Evolutionary conservation across 805 yeast species (phyloP).

Genomic region (Hanseniaspora nectarophila): DNA sequence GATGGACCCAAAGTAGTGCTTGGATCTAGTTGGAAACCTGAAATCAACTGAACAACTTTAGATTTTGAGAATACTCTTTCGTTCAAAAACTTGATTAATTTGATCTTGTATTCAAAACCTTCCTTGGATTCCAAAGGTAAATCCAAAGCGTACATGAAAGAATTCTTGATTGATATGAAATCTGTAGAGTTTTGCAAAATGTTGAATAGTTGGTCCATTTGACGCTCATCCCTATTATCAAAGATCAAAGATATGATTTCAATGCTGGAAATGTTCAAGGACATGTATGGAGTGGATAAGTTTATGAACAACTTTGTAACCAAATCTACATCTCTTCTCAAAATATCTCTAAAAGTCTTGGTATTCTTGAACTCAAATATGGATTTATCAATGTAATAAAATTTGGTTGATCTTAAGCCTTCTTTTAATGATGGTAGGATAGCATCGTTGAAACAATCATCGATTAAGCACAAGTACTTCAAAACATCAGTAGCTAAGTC

Average conservation of each 20-base stretch:
- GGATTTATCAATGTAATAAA: conserved; percentile 10
- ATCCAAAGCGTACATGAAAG: conserved; percentile 59
- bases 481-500: neutral
- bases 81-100: conserved; percentile 46
- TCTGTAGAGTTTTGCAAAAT: neutral
- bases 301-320: neutral
- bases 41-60: conserved; percentile 57
- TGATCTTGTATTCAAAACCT: conserved; percentile 40
- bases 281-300: neutral
- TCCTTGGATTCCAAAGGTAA: conserved; percentile 32
- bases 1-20: conserved; percentile 41
- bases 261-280: neutral
- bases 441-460: conserved; percentile 11
- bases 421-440: conserved; percentile 9
- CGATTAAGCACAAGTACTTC: neutral
- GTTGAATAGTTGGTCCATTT: conserved; percentile 2
- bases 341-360: conserved; percentile 1
- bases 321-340: conserved; percentile 1
- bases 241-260: neutral
- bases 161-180: conserved; percentile 45
- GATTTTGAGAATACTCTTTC: conserved; percentile 31
- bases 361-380: conserved; percentile 12
- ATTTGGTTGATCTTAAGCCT: conserved; percentile 2
- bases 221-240: conserved; percentile 2
- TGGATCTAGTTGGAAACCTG: conserved; percentile 55